A percentile compares a stretch with the other conserved stretches of the same genome.
Evolutionary conservation across 1,284 basidiomycete genomes (phyloP).

Genomic region (Rhodofomes roseus): DNA sequence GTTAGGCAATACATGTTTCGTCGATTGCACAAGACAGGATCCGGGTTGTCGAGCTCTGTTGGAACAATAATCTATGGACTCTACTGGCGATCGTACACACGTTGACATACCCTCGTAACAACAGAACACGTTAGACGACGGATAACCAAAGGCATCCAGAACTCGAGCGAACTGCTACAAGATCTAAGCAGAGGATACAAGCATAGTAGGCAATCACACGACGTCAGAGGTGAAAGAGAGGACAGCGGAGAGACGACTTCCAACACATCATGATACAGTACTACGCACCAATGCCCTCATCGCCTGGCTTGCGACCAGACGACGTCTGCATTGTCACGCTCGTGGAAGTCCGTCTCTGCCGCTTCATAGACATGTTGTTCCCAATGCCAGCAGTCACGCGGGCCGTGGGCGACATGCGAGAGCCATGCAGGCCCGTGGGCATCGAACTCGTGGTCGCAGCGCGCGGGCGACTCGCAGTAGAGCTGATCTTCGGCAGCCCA

Average conservation of each 20-base stretch:
- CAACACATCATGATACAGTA: constrained; percentile 16
- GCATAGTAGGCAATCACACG: constrained; percentile 12
- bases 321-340: constrained; percentile 36
- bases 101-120: constrained; percentile 11
- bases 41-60: not conserved
- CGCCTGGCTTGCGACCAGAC: constrained; percentile 31
- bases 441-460: constrained; percentile 60
- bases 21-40: not conserved
- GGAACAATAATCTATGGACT: constrained; percentile 24
- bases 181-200: constrained; percentile 22
- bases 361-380: constrained; percentile 59
- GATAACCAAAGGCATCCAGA: constrained; percentile 15
- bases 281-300: constrained; percentile 29
- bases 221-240: constrained; percentile 11
- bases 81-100: constrained; percentile 28
- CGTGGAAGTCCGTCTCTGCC: constrained; percentile 73
- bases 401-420: constrained; percentile 35
- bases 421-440: constrained; percentile 39
- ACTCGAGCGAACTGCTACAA: constrained; percentile 22
- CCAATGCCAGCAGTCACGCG: constrained; percentile 28
- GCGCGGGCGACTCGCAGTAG: constrained; percentile 60
- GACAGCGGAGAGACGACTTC: not conserved
- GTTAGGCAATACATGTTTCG: not conserved
- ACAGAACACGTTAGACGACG: constrained; percentile 15
- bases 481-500: constrained; percentile 66